Conservation (phyloP, 1,284 basidiomycete genomes). For the Stereum hirsutum region DNA sequence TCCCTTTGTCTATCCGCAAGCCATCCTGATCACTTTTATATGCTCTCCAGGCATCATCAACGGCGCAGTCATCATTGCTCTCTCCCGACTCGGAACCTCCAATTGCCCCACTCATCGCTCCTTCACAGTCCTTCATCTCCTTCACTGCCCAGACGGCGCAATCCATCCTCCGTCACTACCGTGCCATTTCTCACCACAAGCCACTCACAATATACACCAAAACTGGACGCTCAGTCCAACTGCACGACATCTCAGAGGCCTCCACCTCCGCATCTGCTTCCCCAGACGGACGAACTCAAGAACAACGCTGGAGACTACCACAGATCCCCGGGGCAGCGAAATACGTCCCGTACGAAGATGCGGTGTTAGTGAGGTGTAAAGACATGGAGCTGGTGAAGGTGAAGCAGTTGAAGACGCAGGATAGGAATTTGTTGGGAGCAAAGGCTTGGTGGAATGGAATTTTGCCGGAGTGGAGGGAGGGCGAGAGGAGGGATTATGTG, state of each 20-base stretch:
- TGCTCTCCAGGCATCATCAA: constrained; percentile 6
- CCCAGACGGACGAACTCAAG: too few relatives aligned
- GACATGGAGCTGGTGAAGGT: constrained; percentile 40
- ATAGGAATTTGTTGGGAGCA: constrained; percentile 36
- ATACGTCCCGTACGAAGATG: constrained; percentile 26
- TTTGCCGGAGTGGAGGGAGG: constrained; percentile 8
- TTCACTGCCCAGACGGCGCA: constrained; percentile 50
- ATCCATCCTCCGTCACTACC: constrained; percentile 46
- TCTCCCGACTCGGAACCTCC: constrained; percentile 12
- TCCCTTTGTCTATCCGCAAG: not conserved
- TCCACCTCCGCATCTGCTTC: not conserved
- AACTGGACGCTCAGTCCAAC: constrained; percentile 34
- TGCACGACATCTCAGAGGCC: constrained; percentile 28
- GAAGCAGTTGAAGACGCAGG: constrained; percentile 26
- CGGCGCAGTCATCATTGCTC: constrained; percentile 3
- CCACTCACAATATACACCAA: constrained; percentile 34
- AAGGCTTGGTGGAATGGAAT: constrained; percentile 54
- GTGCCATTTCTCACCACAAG: constrained; percentile 65
- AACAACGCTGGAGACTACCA: constrained; percentile 2
- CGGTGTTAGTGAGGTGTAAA: constrained; percentile 42
- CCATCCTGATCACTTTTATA: not conserved
- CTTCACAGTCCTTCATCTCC: constrained; percentile 43
- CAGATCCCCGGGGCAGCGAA: constrained; percentile 29
- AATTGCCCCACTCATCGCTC: constrained; percentile 55
- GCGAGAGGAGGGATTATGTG: too few relatives aligned